Evolutionary conservation across 768 basidiomycete species (phyloP), one percentile per base, ranked within the genome.

Genomic region (Psilocybe cubensis): DNA sequence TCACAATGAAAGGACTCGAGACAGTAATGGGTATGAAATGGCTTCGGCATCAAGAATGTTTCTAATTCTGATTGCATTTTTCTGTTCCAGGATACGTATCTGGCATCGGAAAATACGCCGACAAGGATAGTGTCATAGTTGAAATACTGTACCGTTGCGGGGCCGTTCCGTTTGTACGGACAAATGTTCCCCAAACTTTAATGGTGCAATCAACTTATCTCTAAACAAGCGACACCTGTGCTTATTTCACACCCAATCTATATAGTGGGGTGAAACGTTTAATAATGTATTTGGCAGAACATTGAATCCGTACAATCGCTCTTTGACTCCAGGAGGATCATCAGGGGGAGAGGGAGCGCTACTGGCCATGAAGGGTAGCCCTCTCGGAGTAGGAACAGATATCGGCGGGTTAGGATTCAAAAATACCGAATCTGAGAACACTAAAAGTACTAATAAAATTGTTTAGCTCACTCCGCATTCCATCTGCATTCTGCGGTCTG

Each of bases 121-220:
- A 84, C 28, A 73, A 79, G 43, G 83, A 92, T 58, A 75, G 87
- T 0, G 83, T 83, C 2, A 73, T 93, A 0, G 85, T 83, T 11
- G 84, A 89, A 49, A 81, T 90, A 28, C 71, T 93, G 20, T 76
- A 83, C 56, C 79, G 79, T 4, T 77, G 79, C 3, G 92, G 92
- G 0, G 91, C 89, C 1, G 78, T 92, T 2, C 79, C 84, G 0
- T 92, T 85, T 53, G 86, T 89, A 5, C 82, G 82, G 61, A 91
- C 88, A 1, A 91, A 91, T 62, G 72, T 91, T 14, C 88, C 89
- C 0, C 91, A 92, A 66, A 88, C 89, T 2, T 69, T 91, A 7
- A 86, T 89, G 86, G 89, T 86, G 38, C n/a, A n/a, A 38, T 38
- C 3, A 38, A 20, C 1, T 18, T 17, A 7, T 48, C 40, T 28